Evolutionary conservation across 2,329 filamentous ascomycete genomes (phyloP), one percentile per base, ranked within the genome.

Genomic region (Orbilia ellipsospora): DNA sequence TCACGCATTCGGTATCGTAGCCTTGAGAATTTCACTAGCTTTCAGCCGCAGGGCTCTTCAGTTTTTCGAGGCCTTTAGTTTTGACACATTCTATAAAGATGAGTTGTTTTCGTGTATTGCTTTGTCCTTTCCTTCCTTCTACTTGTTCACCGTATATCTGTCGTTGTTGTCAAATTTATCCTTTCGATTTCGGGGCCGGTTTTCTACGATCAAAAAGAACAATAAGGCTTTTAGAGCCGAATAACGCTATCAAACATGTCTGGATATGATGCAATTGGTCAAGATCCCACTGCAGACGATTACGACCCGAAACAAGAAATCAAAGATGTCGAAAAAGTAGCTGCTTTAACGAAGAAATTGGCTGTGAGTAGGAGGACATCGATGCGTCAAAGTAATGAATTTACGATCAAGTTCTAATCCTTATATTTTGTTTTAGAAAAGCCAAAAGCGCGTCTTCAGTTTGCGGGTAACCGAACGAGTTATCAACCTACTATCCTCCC

Each of bases 401-500:
- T 7, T 48, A 48, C 8, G 15, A 18, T 12, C 15, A 48, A 48
- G 13, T 10, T 48, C 13, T 48, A 4, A 52, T 23, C 6, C n/a
- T 52, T 52, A 2, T 45, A 28, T 57, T n/a, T 44, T n/a, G 12
- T n/a, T 44, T 31, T 26, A 75, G 72, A 75, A 65, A 65, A 26
- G 72, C 12, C 64, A 75, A 63, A 75, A 75, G 42, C 52, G 54
- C 3, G 52, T 57, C 12, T 36, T 57, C 15, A 61, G 23, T 15
- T 13, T 69, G 7, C 59, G 56, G 18, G 72, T 56, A 13, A 16
- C 65, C 54, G 72, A 75, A 18, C 64, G 72, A 26, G 64, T 75
- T 20, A 55, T 75, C 6, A 75, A 75, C 13, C 13, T 75, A 23
- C n/a, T 75, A 31, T 57, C 72, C n/a, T 69, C 72, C 0, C 42